Conservation (phyloP, 257 asterid genomes). For the Handroanthus guayacan region DNA sequence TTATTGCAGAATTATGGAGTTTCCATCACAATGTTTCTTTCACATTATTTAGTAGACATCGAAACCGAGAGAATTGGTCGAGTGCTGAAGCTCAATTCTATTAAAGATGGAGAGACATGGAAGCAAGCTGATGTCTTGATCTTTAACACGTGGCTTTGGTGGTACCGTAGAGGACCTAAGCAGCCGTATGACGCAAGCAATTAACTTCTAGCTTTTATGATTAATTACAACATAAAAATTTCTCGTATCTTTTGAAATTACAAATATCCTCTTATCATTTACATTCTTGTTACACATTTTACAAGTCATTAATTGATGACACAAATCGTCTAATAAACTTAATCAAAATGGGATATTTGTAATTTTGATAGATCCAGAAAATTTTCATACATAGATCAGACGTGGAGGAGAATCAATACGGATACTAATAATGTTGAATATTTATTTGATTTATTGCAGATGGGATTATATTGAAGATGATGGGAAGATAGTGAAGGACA, state of each 20-base stretch:
- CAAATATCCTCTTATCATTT: too few species aligned
- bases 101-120: conserved; percentile 57
- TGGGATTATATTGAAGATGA: conserved; percentile 60
- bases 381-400: not conserved
- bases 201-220: too few species aligned
- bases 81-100: conserved; percentile 56
- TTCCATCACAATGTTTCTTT: conserved; percentile 37
- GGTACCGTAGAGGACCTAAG: conserved; percentile 56
- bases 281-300: too few species aligned
- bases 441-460: conserved; percentile 33
- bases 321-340: too few species aligned
- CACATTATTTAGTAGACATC: conserved; percentile 64
- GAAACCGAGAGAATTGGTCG: conserved; percentile 42
- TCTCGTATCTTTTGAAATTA: too few species aligned
- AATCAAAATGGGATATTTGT: too few species aligned
- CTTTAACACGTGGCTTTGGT: conserved; percentile 86
- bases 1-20: conserved; percentile 59
- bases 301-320: too few species aligned
- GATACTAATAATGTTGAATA: not conserved
- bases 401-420: not conserved
- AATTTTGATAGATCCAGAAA: too few species aligned
- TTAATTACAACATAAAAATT: too few species aligned
- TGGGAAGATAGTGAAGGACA: conserved; percentile 59
- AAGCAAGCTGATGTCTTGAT: conserved; percentile 57
- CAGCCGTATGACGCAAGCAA: conserved; percentile 55